These are phyloP conservation scores for Sphenostylis stenocarpa DNA, from an alignment of 306 rosid species.

Conservation along the genomic window DNA sequence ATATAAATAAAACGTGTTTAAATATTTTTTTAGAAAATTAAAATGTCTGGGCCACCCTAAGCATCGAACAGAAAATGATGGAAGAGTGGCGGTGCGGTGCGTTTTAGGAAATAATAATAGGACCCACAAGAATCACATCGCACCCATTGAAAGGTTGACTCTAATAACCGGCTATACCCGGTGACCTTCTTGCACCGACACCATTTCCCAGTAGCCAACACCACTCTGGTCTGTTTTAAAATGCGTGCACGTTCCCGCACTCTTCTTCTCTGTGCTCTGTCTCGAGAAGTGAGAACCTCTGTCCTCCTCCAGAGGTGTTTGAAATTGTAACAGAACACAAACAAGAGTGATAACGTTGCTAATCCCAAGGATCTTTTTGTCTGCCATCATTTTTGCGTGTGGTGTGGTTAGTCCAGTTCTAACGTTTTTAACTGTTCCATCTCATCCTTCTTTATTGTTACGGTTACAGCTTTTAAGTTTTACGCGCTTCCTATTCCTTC, in stretches of 20 bases:
- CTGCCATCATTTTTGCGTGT: slow-evolving; percentile 27
- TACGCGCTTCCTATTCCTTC: not conserved
- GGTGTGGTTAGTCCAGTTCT: slow-evolving; percentile 11
- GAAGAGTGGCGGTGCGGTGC: not conserved
- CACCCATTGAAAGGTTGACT: slow-evolving; percentile 32
- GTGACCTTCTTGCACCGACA: slow-evolving; percentile 38
- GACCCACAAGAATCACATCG: not conserved
- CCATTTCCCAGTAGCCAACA: slow-evolving; percentile 23
- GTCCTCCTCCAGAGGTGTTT: not conserved
- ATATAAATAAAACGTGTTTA: not conserved
- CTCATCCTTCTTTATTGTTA: not conserved
- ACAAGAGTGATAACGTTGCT: not conserved
- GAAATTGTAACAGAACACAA: not conserved
- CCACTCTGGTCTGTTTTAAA: slow-evolving; percentile 28
- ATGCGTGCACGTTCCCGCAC: slow-evolving; percentile 32
- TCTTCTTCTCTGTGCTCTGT: not conserved
- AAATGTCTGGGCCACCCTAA: too few species aligned
- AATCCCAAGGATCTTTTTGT: slow-evolving; percentile 24
- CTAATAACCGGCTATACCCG: slow-evolving; percentile 24
- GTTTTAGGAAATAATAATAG: not conserved
- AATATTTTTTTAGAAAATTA: too few species aligned
- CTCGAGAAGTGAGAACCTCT: not conserved
- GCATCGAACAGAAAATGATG: too few species aligned
- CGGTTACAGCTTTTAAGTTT: slow-evolving; percentile 23
- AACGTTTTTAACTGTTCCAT: not conserved